Conservation (phyloP, 352 stramenopile genomes). For the Pythium pyrilobum region DNA sequence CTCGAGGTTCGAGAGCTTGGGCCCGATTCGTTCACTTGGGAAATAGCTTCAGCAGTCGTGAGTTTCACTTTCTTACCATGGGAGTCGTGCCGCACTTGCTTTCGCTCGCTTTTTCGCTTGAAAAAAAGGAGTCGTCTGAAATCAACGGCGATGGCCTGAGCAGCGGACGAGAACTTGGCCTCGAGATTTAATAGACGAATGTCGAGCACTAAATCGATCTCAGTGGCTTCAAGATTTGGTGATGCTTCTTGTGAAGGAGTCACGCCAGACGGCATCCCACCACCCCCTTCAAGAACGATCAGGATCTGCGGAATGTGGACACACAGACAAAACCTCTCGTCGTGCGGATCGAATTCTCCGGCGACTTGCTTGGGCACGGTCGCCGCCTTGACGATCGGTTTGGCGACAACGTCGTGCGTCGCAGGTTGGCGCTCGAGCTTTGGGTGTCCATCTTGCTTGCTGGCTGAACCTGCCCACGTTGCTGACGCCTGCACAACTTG, state of each 20-base stretch:
- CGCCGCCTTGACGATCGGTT: background rate
- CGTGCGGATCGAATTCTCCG: slow-evolving; percentile 46
- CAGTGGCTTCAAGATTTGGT: background rate
- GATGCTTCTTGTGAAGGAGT: background rate
- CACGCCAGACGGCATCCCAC: background rate
- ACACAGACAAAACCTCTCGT: slow-evolving; percentile 56
- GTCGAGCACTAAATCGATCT: slow-evolving; percentile 63
- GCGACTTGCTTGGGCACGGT: background rate
- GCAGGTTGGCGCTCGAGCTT: slow-evolving; percentile 14
- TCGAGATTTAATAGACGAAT: slow-evolving; percentile 53
- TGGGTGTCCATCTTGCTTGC: slow-evolving; percentile 4
- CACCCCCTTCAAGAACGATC: slow-evolving; percentile 55
- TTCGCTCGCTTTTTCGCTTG: slow-evolving; percentile 26
- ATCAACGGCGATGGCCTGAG: slow-evolving; percentile 44
- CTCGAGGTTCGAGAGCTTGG: slow-evolving; percentile 16
- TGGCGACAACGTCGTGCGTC: background rate
- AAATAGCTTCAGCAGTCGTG: slow-evolving; percentile 26
- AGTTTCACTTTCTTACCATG: slow-evolving; percentile 29
- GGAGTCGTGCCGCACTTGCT: background rate
- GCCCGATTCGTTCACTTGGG: slow-evolving; percentile 27
- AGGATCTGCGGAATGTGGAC: slow-evolving; percentile 63
- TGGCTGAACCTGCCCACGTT: slow-evolving; percentile 37
- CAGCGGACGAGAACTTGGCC: slow-evolving; percentile 52
- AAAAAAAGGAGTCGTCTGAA: slow-evolving; percentile 36
- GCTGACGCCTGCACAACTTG: slow-evolving; percentile 61